Evolutionary conservation across 2,329 filamentous ascomycete genomes (phyloP).

Genomic region (Arthroderma uncinatum): DNA sequence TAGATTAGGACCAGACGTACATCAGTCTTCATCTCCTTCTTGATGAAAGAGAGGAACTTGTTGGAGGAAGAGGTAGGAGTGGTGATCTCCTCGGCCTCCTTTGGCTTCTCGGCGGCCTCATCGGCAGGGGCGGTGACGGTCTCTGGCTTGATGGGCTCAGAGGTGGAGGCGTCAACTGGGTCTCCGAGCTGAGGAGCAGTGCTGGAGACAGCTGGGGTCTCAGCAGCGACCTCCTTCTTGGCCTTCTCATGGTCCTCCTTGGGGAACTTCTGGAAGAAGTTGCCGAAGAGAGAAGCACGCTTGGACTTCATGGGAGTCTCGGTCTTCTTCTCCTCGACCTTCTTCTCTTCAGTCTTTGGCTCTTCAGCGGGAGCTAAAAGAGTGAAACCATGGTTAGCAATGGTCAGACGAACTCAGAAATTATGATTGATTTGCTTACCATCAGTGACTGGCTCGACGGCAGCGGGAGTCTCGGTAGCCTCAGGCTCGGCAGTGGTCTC

Average conservation of each 20-base stretch:
- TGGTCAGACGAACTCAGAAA: slow-evolving; percentile 13
- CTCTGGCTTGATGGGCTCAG: slow-evolving; percentile 32
- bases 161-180: slow-evolving; percentile 29
- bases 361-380: slow-evolving; percentile 36
- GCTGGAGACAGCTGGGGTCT: slow-evolving; percentile 37
- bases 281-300: slow-evolving; percentile 75
- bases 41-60: slow-evolving; percentile 24
- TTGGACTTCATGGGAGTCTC: slow-evolving; percentile 51
- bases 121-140: slow-evolving; percentile 34
- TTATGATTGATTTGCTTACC: slow-evolving; percentile 18
- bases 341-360: slow-evolving; percentile 33
- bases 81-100: slow-evolving; percentile 17
- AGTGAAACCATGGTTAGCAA: slow-evolving; percentile 9
- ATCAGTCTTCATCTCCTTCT: slow-evolving; percentile 24
- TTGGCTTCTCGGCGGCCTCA: slow-evolving; percentile 15
- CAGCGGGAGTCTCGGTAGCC: slow-evolving; percentile 19
- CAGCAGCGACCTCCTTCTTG: slow-evolving; percentile 40
- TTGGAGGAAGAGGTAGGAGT: slow-evolving; percentile 25
- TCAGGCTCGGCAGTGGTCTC: slow-evolving; percentile 29
- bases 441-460: slow-evolving; percentile 31
- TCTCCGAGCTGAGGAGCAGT: slow-evolving; percentile 41
- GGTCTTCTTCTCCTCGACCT: slow-evolving; percentile 44
- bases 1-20: slow-evolving; percentile 13
- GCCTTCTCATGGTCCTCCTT: slow-evolving; percentile 34
- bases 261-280: slow-evolving; percentile 59